Evolutionary conservation across 495 filamentous ascomycete species (phyloP).

Genomic region (Astrothelium subdiscretum): DNA sequence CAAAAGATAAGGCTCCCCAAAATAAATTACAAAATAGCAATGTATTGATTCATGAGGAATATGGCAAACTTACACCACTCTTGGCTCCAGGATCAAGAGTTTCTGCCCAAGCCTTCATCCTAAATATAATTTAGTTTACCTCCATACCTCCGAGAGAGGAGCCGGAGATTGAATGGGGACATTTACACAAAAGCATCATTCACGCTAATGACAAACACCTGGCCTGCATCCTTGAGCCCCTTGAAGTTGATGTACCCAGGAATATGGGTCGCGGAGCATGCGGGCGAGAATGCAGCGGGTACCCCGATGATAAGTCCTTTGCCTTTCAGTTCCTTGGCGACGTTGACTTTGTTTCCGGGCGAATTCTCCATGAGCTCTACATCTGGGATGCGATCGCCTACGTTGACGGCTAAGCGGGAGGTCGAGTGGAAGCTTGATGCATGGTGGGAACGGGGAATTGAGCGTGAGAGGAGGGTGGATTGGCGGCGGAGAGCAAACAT

Average conservation of each 20-base stretch:
- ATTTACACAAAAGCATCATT: conserved; percentile 94
- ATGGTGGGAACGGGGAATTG: conserved; percentile 10
- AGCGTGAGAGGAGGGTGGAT: not conserved
- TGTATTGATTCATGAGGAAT: not conserved
- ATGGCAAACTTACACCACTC: conserved; percentile 52
- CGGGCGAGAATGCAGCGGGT: conserved; percentile 80
- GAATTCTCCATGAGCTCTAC: conserved; percentile 51
- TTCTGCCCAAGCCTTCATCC: conserved; percentile 78
- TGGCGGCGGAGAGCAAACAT: not conserved
- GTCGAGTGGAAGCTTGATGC: conserved; percentile 42
- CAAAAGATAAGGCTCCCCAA: not conserved
- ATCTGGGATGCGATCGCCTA: conserved; percentile 51
- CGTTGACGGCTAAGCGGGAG: conserved; percentile 37
- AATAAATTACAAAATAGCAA: not conserved
- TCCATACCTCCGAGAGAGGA: not conserved
- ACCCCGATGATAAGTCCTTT: conserved; percentile 78
- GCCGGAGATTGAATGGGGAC: too few species aligned
- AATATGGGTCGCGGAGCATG: conserved; percentile 63
- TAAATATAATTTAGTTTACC: conserved; percentile 19
- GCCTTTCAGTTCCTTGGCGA: conserved; percentile 60
- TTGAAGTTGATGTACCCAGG: conserved; percentile 71
- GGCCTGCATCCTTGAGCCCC: conserved; percentile 59
- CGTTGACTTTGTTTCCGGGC: conserved; percentile 75
- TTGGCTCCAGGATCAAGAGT: conserved; percentile 58
- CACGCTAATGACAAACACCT: conserved; percentile 78